Base-by-base conservation (phyloP, 2,329 filamentous ascomycete species). In the Parascedosporium putredinis region DNA sequence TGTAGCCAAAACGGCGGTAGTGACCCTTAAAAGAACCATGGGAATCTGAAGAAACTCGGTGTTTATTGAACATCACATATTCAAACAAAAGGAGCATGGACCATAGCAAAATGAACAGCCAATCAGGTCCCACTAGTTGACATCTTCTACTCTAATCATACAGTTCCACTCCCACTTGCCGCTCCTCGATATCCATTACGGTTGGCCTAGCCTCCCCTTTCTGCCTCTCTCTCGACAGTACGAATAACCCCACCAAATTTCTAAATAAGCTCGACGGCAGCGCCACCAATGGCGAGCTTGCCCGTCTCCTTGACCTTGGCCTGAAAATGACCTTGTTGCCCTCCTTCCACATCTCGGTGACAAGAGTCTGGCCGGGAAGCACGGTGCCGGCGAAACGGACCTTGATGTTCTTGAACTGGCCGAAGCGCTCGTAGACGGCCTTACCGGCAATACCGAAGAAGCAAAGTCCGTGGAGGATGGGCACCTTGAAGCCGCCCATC, bases 381-480 rank as follows among this genome's bases (percentile, higher is more conserved):
- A 95, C 89, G 8, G 86, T 82, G 50, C 89, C 88, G 2, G 88
- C 88, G 64, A 95, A 95, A 55, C 89, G 76, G 22, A 94, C 89
- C 76, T 95, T 95, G 72, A 95, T 83, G 71, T 89, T 95, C 75
- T 86, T 88, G 71, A 86, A 89, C 44, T 78, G 69, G 3, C 93
- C 93, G 60, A 83, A 97, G 55, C 75, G 84, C 68, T 88, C 79
- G 64, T 90, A 85, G 34, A 98, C 81, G 53, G 91, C 89, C 76
- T 95, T 96, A 56, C 84, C 88, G 14, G 87, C 84, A 56, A 97
- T 81, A 58, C 93, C 93, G 61, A 98, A 91, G 64, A 83, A 93
- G 78, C 89, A 95, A 33, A 98, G 80, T n/a, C 93, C 93, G 72
- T 98, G 93, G 49, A 98, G 75, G 64, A 98, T 98, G 10, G 93